phyloP scores from a whole-genome alignment of 2,329 filamentous ascomycete genomes.

The Alternaria gaisen region DNA sequence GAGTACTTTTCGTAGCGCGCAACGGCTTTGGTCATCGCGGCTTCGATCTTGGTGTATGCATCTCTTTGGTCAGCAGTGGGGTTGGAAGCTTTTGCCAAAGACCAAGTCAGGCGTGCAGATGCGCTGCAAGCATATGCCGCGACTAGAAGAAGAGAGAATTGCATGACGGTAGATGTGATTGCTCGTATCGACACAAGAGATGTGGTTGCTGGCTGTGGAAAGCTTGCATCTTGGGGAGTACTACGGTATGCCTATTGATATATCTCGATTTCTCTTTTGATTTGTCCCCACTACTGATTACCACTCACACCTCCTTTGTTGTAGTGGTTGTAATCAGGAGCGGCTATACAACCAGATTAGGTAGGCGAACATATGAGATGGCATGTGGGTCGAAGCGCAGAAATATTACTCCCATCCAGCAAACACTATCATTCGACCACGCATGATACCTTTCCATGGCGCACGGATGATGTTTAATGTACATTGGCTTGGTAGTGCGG shows the following conservation, averaged over 20 bases:
- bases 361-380: conserved; percentile 6
- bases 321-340: not conserved
- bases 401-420: conserved; percentile 2
- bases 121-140: conserved; percentile 31
- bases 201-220: not conserved
- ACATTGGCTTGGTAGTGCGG: conserved; percentile 19
- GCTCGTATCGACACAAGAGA: not conserved
- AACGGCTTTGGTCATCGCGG: conserved; percentile 43
- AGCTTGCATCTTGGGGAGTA: not conserved
- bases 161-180: conserved; percentile 24
- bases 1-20: conserved; percentile 37
- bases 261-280: not conserved
- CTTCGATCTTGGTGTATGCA: conserved; percentile 44
- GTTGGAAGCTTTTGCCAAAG: conserved; percentile 36
- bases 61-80: conserved; percentile 45
- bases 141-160: conserved; percentile 30
- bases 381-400: conserved; percentile 1
- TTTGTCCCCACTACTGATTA: not conserved
- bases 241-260: not conserved
- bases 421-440: not conserved
- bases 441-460: conserved; percentile 8
- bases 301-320: not conserved
- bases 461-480: conserved; percentile 5
- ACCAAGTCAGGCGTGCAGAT: conserved; percentile 38
- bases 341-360: conserved; percentile 8